phyloP scores from a whole-genome alignment of 108 stramenopile genomes.

The Cyclotella cryptica region DNA sequence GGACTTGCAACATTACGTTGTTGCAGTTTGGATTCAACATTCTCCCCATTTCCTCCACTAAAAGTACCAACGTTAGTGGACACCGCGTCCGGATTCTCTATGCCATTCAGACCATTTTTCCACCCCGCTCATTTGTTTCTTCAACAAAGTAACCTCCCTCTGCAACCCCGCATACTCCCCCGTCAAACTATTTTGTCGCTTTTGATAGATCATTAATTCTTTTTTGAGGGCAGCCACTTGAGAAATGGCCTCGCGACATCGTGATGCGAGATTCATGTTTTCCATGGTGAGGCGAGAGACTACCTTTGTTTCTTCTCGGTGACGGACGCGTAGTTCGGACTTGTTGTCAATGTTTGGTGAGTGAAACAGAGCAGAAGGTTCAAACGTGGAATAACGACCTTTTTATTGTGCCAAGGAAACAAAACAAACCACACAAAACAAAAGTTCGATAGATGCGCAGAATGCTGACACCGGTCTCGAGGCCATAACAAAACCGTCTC shows the following conservation, averaged over 20 bases:
- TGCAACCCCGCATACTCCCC: slow-evolving; percentile 55
- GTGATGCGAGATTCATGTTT: slow-evolving; percentile 85
- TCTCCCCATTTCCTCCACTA: not conserved
- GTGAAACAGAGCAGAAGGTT: not conserved
- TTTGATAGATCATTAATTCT: slow-evolving; percentile 69
- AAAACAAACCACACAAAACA: too few species aligned
- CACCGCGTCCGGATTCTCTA: not conserved
- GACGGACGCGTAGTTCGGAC: slow-evolving; percentile 78
- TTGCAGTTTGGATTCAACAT: not conserved
- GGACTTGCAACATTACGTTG: slow-evolving; percentile 10
- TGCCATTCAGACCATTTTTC: not conserved
- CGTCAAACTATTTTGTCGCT: slow-evolving; percentile 22
- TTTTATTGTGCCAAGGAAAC: not conserved
- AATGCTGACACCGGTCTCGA: too few species aligned
- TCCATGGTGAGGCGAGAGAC: slow-evolving; percentile 82
- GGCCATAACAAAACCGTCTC: too few species aligned
- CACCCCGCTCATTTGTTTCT: slow-evolving; percentile 17
- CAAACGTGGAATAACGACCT: not conserved
- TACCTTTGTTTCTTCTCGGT: slow-evolving; percentile 82
- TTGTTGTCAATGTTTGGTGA: slow-evolving; percentile 14
- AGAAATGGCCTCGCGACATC: slow-evolving; percentile 77
- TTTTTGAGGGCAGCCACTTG: slow-evolving; percentile 73
- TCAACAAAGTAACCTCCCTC: slow-evolving; percentile 31
- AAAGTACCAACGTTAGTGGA: not conserved
- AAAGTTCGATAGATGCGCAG: too few species aligned